Percentiles rank a stretch among this genome's conserved stretches.
Conservation (phyloP, 257 asterid species). For the Fraxinus cuspidata region DNA sequence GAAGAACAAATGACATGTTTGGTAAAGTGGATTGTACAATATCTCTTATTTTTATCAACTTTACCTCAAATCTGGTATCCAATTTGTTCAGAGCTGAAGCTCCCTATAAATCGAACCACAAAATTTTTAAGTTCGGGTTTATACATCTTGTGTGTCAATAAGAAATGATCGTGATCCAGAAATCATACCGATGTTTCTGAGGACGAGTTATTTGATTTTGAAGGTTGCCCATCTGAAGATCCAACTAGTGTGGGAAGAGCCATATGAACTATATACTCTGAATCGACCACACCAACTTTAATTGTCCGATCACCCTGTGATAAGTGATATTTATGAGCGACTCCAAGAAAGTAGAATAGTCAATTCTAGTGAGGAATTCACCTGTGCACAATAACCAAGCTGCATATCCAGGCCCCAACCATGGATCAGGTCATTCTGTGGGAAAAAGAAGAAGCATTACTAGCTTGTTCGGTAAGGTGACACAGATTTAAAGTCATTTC, state of each 20-base stretch:
- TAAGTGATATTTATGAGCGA: constrained; percentile 11
- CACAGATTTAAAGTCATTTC: no score
- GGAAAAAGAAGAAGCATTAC: not conserved
- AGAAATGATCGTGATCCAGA: constrained; percentile 7
- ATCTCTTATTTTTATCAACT: constrained; percentile 19
- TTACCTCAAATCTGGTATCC: constrained; percentile 64
- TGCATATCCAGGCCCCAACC: constrained; percentile 94
- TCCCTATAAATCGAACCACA: constrained; percentile 38
- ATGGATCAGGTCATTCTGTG: constrained; percentile 90
- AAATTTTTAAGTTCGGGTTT: not conserved
- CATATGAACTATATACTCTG: constrained; percentile 60
- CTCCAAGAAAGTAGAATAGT: not conserved
- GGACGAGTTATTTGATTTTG: constrained; percentile 28
- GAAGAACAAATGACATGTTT: no score
- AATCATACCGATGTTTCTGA: constrained; percentile 41
- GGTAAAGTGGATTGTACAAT: no score
- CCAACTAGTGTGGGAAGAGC: constrained; percentile 84
- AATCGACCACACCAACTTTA: constrained; percentile 86
- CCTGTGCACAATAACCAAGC: constrained; percentile 99
- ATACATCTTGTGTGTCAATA: not conserved
- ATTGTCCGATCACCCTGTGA: constrained; percentile 69
- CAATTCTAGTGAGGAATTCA: constrained; percentile 25
- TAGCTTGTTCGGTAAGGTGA: not conserved
- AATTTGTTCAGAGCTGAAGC: constrained; percentile 22
- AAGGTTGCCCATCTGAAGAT: constrained; percentile 31